A percentile compares a stretch with the other conserved stretches of the same genome.
phyloP scores from a whole-genome alignment of 768 basidiomycete species.

The Thelephora ganbajun region DNA sequence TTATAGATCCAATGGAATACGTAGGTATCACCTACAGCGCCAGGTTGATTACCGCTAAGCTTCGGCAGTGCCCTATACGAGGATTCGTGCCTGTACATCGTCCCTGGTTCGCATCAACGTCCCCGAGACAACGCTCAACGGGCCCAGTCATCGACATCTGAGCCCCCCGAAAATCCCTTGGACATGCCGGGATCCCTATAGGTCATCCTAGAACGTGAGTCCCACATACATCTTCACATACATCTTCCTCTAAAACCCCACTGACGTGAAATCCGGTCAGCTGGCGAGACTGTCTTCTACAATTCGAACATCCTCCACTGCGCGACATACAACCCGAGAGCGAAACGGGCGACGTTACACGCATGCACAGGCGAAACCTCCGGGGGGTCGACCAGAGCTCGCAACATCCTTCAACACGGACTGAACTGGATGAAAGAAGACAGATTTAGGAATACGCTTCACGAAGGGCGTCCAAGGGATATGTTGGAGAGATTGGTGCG shows the following conservation, averaged over 20 bases:
- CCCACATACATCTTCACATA: background rate
- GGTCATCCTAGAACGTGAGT: slow-evolving; percentile 40
- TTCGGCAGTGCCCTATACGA: slow-evolving; percentile 45
- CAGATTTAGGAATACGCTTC: slow-evolving; percentile 30
- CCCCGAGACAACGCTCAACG: slow-evolving; percentile 48
- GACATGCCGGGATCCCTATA: slow-evolving; percentile 58
- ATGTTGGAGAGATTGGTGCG: slow-evolving; percentile 49
- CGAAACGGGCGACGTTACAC: slow-evolving; percentile 52
- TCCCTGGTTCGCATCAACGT: slow-evolving; percentile 50
- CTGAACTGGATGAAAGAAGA: slow-evolving; percentile 53
- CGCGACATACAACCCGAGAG: slow-evolving; percentile 39
- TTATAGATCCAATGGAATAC: slow-evolving; percentile 70
- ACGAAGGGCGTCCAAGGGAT: slow-evolving; percentile 22
- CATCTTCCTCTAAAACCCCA: background rate
- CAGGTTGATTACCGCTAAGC: background rate
- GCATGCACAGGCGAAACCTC: slow-evolving; percentile 49
- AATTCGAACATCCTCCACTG: slow-evolving; percentile 71
- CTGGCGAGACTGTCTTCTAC: slow-evolving; percentile 70
- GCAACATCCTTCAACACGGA: slow-evolving; percentile 67
- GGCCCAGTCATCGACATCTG: slow-evolving; percentile 31
- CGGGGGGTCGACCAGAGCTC: slow-evolving; percentile 47
- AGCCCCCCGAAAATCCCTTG: slow-evolving; percentile 41
- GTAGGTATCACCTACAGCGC: slow-evolving; percentile 24
- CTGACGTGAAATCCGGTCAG: slow-evolving; percentile 17
- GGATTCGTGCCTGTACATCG: slow-evolving; percentile 57